Evolutionary conservation across 345 rosid species (phyloP).

Genomic region (Gynandropsis gynandra): DNA sequence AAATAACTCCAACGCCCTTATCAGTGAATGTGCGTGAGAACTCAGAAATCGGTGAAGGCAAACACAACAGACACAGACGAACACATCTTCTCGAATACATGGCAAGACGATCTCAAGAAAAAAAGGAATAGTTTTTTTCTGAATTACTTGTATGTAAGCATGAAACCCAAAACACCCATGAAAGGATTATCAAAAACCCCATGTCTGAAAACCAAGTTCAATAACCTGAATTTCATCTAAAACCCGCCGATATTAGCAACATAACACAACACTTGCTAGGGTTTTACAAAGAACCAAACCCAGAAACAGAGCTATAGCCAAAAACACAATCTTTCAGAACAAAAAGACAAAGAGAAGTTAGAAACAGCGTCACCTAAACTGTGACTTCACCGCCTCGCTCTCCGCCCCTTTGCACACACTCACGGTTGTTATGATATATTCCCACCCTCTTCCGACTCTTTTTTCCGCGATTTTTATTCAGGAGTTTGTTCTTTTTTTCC

Average conservation of each 20-base stretch:
- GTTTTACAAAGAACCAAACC: constrained; percentile 1
- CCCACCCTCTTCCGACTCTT: neutral
- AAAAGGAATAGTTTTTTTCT: too few species aligned
- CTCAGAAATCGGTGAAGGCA: neutral
- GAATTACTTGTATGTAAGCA: constrained; percentile 1
- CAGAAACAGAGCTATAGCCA: constrained; percentile 8
- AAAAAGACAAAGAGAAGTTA: constrained; percentile 9
- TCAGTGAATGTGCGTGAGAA: neutral
- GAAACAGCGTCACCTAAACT: neutral
- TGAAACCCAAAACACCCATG: neutral
- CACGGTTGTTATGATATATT: neutral
- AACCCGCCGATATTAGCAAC: neutral
- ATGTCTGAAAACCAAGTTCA: neutral
- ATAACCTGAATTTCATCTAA: too few species aligned
- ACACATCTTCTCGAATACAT: neutral
- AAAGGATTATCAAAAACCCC: constrained; percentile 8
- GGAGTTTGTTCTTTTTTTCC: too few species aligned
- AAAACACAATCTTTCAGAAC: constrained; percentile 2
- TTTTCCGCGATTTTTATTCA: too few species aligned
- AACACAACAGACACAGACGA: neutral
- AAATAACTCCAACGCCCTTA: neutral
- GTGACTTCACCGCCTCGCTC: constrained; percentile 6
- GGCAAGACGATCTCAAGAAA: neutral
- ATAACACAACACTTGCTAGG: constrained; percentile 12
- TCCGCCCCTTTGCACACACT: constrained; percentile 5